Percentiles rank a stretch among this genome's conserved stretches.
phyloP scores from a whole-genome alignment of 2,329 filamentous ascomycete species.

The Monilinia aucupariae region DNA sequence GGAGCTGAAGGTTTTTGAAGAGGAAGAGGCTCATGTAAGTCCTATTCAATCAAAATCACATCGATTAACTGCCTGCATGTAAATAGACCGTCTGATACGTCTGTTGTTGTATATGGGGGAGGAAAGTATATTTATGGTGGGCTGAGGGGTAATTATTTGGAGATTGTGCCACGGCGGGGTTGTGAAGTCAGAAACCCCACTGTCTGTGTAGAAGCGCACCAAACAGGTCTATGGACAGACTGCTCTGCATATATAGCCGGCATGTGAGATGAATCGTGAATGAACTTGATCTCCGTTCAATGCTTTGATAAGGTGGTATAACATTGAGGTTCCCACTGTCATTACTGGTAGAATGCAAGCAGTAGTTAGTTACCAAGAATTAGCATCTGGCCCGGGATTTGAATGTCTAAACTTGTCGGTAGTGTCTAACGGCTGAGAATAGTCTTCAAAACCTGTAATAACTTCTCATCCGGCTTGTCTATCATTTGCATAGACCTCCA shows the following conservation, averaged over 20 bases:
- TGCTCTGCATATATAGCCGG: not conserved
- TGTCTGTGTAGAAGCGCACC: constrained; percentile 5
- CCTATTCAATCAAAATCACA: not conserved
- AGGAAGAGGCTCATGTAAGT: not conserved
- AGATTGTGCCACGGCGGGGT: constrained; percentile 4
- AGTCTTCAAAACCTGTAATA: not conserved
- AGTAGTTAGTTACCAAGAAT: not conserved
- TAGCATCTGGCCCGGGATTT: not conserved
- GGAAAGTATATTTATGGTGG: not conserved
- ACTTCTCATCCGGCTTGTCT: constrained; percentile 1
- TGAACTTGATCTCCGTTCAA: not conserved
- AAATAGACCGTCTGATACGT: not conserved
- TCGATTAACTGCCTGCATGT: not conserved
- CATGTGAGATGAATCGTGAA: not conserved
- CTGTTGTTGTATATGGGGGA: not conserved
- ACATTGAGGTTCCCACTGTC: not conserved
- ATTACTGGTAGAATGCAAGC: not conserved
- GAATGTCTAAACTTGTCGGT: too few species aligned
- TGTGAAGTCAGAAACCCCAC: constrained; percentile 1
- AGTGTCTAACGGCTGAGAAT: not conserved
- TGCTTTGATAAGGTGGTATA: not conserved
- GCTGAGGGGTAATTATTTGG: not conserved
- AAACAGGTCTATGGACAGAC: not conserved
- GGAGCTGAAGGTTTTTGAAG: too few species aligned
- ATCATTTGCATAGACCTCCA: constrained; percentile 18